These are phyloP conservation scores for Aspergillus pseudoglaucus DNA, from an alignment of 2,329 filamentous ascomycete species.

Conservation along the genomic window DNA sequence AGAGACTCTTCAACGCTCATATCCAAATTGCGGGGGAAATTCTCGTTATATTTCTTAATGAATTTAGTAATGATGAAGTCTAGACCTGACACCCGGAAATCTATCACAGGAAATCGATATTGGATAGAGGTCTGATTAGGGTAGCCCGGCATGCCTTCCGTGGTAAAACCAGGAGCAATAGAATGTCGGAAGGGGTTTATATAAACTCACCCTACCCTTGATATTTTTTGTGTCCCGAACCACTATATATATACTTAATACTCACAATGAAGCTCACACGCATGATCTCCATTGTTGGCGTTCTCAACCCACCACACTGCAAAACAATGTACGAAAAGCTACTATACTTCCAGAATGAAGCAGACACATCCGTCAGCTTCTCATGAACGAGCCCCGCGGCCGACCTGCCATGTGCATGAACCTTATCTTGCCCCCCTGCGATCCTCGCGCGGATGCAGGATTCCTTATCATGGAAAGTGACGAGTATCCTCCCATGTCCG, in stretches of 20 bases:
- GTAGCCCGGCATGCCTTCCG: too few relatives aligned
- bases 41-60: too few relatives aligned
- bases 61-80: too few relatives aligned
- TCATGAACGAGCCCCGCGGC: constrained; percentile 43
- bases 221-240: too few relatives aligned
- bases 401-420: constrained; percentile 34
- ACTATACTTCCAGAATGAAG: constrained; percentile 32
- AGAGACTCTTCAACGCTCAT: too few relatives aligned
- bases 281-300: constrained; percentile 19
- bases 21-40: too few relatives aligned
- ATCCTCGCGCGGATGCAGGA: constrained; percentile 38
- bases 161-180: too few relatives aligned
- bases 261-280: not conserved
- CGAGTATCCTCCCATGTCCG: constrained; percentile 42
- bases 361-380: constrained; percentile 37
- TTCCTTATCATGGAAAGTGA: constrained; percentile 43
- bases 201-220: too few relatives aligned
- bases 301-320: constrained; percentile 29
- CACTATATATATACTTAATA: not conserved
- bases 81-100: too few relatives aligned
- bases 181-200: too few relatives aligned
- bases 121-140: too few relatives aligned
- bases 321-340: constrained; percentile 46
- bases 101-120: too few relatives aligned
- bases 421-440: constrained; percentile 37